These are phyloP conservation scores for Penicillium decumbens DNA, from an alignment of 2,329 filamentous ascomycete genomes.

Conservation along the genomic window DNA sequence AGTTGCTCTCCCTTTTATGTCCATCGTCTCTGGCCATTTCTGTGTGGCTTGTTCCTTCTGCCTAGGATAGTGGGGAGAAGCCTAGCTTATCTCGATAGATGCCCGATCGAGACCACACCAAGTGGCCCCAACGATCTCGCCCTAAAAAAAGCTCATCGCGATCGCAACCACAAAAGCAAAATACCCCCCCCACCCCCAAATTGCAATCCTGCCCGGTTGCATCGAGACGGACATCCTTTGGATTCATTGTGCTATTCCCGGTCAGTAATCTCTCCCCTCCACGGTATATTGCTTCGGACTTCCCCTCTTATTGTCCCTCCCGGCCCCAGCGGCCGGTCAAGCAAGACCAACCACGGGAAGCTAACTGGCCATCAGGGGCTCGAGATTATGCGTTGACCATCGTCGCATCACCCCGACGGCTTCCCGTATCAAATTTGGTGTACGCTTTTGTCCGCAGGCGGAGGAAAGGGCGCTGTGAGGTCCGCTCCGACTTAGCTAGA, in stretches of 20 bases:
- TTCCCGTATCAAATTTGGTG: constrained; percentile 6
- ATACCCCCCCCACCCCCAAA: constrained; percentile 1
- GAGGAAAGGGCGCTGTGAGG: constrained; percentile 9
- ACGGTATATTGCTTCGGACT: background rate
- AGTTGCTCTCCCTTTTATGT: background rate
- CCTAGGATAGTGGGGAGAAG: background rate
- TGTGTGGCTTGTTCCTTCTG: background rate
- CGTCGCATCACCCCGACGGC: constrained; percentile 4
- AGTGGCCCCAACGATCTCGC: constrained; percentile 9
- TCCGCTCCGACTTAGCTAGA: constrained; percentile 1
- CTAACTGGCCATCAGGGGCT: constrained; percentile 7
- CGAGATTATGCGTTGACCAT: constrained; percentile 19
- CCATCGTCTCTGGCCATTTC: background rate
- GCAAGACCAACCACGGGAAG: background rate
- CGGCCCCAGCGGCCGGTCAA: background rate
- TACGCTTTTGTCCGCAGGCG: constrained; percentile 6
- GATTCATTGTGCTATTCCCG: constrained; percentile 7
- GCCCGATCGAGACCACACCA: constrained; percentile 18
- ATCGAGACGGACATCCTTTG: constrained; percentile 1
- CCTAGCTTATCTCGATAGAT: constrained; percentile 9
- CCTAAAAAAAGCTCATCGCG: constrained; percentile 20
- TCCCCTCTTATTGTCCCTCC: constrained; percentile 6
- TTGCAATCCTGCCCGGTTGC: constrained; percentile 12
- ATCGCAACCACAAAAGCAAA: constrained; percentile 5
- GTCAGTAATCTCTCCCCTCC: constrained; percentile 8